Evolutionary conservation across 768 basidiomycete genomes (phyloP).

Genomic region (Podaxis sp.): DNA sequence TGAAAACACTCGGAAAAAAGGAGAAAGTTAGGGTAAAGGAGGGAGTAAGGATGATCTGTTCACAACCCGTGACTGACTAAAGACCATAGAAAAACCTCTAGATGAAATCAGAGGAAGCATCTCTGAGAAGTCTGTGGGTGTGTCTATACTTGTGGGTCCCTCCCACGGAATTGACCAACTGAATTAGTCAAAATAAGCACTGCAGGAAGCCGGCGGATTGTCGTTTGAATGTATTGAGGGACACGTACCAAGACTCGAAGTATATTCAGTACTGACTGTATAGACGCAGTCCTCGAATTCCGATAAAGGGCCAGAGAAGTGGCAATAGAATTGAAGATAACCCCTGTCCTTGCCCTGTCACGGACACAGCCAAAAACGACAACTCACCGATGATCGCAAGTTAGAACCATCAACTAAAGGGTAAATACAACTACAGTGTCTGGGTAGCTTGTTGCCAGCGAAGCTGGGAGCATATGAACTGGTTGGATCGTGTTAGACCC

Average conservation of each 20-base stretch:
- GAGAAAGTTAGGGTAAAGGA: background rate
- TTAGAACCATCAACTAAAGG: background rate
- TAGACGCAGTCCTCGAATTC: background rate
- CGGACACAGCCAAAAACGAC: background rate
- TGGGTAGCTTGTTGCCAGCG: background rate
- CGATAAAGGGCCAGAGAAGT: background rate
- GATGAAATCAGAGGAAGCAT: background rate
- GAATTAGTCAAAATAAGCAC: constrained; percentile 5
- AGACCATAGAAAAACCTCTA: background rate
- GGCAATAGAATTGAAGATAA: background rate
- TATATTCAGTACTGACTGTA: background rate
- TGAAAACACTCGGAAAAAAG: background rate
- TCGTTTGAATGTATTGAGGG: constrained; percentile 4
- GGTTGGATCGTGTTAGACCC: background rate
- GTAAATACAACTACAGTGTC: background rate
- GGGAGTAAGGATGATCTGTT: background rate
- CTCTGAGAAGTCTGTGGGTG: background rate
- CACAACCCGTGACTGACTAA: background rate
- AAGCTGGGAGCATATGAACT: background rate
- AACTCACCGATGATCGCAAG: background rate
- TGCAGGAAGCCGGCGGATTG: constrained; percentile 1
- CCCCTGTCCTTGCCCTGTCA: background rate
- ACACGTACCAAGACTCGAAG: background rate
- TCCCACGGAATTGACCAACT: constrained; percentile 5
- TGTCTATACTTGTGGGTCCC: constrained; percentile 11